Evolutionary conservation across 371 early-diverging fungal genomes (phyloP), one percentile per base, ranked within the genome.

Genomic region (Rhizopus microsporus): DNA sequence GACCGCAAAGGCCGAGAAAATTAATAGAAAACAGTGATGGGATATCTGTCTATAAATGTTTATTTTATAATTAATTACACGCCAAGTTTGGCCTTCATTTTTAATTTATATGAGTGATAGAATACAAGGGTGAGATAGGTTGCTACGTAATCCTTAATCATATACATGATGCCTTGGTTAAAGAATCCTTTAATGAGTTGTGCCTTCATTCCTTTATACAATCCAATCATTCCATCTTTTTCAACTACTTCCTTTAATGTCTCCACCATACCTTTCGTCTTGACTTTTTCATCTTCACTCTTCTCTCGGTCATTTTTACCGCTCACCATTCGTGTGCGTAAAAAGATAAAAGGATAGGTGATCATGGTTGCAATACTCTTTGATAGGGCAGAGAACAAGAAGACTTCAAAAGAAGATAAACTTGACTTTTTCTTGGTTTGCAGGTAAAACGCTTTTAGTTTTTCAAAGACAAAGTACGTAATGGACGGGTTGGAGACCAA

Each of bases 161-260:
- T 81, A 57, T 78, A 85, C 82, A 85, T 81, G 59, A 85, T 68
- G 10, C 85, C 85, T 54, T 80, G 80, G 30, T 81, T 82, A 57
- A 85, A 85, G 67, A 85, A 85, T 1, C 85, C 85, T 57, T 85
- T 85, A 60, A 71, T 76, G 61, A 85, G 75, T 44, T 85, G 85
- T 10, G 83, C 78, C 40, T 72, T 72, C 70, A 78, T 75, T 12
- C 79, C 79, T 62, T 77, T 79, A 65, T 85, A 85, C 16, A 85
- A 56, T 12, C 85, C 85, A 0, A 43, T 38, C 8, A 65, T 52
- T 8, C 85, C 85, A 54, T 82, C 74, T 16, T 71, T 73, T 52
- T 65, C 44, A 17, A 85, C 55, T 9, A 78, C 78, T 3, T 71
- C 57, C 40, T 70, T 69, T 35, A 81, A 51, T 13, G 79, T 74